phyloP scores from a whole-genome alignment of 257 asterid species.

The Solanum paucissectum region DNA sequence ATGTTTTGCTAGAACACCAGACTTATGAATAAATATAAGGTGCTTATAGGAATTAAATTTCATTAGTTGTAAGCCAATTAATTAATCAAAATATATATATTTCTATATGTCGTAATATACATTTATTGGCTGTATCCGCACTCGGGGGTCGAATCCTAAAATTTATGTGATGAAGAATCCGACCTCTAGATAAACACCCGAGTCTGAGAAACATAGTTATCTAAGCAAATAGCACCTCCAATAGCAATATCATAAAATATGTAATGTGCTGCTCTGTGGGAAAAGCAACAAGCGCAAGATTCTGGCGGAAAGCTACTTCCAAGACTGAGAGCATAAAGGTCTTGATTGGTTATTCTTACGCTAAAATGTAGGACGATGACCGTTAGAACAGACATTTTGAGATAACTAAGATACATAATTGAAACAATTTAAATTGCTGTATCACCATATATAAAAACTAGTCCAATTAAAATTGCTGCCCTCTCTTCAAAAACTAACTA shows the following conservation, averaged over 20 bases:
- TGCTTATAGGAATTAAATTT: not conserved
- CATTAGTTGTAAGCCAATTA: not conserved
- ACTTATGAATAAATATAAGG: not conserved
- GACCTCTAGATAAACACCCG: not conserved
- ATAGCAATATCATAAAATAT: not conserved
- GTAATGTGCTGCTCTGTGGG: not conserved
- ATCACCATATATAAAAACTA: not conserved
- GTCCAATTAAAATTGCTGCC: not conserved
- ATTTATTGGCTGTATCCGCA: not conserved
- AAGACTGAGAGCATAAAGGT: not conserved
- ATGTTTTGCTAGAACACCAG: not conserved
- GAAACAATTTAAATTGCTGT: not conserved
- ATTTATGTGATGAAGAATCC: not conserved
- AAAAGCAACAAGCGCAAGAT: not conserved
- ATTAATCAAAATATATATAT: too few relatives aligned
- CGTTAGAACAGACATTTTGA: not conserved
- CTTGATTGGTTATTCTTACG: not conserved
- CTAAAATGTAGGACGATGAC: not conserved
- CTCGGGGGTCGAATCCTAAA: not conserved
- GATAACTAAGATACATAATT: not conserved
- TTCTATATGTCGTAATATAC: not conserved
- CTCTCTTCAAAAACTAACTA: not conserved
- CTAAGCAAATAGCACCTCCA: not conserved
- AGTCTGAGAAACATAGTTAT: not conserved
- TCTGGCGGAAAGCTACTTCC: not conserved